Evolutionary conservation across 2,329 filamentous ascomycete genomes (phyloP).

Genomic region (Cladophialophora psammophila): DNA sequence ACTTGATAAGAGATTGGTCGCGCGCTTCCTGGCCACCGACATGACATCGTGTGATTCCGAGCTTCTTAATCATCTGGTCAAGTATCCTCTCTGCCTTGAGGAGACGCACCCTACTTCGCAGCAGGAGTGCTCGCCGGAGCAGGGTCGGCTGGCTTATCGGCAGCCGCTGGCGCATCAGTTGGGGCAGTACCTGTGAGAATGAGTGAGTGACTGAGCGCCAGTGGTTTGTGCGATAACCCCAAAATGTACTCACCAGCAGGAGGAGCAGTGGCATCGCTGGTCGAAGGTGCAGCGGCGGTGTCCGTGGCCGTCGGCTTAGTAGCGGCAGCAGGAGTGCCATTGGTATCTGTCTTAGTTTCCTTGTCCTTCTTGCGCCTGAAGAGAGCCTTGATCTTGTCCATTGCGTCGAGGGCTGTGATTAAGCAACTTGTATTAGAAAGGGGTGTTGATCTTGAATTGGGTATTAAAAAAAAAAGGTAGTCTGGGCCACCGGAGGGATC

Average conservation of each 20-base stretch:
- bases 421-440: slow-evolving; percentile 26
- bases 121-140: slow-evolving; percentile 30
- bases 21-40: neutral
- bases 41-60: neutral
- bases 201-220: slow-evolving; percentile 7
- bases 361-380: slow-evolving; percentile 39
- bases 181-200: slow-evolving; percentile 32
- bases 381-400: slow-evolving; percentile 42
- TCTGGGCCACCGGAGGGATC: slow-evolving; percentile 9
- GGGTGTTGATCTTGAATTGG: slow-evolving; percentile 7
- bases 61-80: slow-evolving; percentile 3
- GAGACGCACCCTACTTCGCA: slow-evolving; percentile 23
- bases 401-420: slow-evolving; percentile 37
- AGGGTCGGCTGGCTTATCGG: slow-evolving; percentile 25
- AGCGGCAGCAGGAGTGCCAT: slow-evolving; percentile 23
- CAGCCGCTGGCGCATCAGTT: slow-evolving; percentile 26
- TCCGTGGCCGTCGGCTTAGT: slow-evolving; percentile 34
- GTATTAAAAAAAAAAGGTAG: slow-evolving; percentile 1
- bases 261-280: slow-evolving; percentile 33
- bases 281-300: slow-evolving; percentile 33
- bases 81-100: slow-evolving; percentile 7
- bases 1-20: neutral
- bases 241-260: slow-evolving; percentile 34
- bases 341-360: slow-evolving; percentile 32
- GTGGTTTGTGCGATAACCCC: neutral